Conservation (phyloP, 192 early-diverging fungal species). For the Coemansia sp. region DNA sequence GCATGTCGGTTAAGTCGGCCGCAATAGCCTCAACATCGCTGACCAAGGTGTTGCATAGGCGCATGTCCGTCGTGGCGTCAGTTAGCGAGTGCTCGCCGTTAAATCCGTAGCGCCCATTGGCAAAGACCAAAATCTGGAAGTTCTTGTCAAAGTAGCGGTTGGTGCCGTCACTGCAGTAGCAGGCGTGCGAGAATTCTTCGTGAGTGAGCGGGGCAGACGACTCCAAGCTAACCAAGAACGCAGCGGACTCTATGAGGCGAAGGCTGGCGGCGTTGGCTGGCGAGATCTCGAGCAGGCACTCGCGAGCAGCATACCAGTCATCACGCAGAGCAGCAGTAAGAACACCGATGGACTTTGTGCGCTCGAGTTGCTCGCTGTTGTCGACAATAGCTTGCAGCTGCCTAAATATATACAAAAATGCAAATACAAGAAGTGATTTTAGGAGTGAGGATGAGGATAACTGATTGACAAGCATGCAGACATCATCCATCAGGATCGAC, state of each 20-base stretch:
- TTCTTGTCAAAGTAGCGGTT: conserved; percentile 82
- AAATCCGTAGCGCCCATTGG: conserved; percentile 79
- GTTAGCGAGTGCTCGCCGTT: conserved; percentile 71
- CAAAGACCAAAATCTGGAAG: conserved; percentile 77
- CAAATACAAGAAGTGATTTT: conserved; percentile 36
- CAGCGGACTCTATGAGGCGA: conserved; percentile 70
- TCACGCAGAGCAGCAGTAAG: conserved; percentile 61
- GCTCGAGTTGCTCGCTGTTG: conserved; percentile 56
- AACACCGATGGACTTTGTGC: conserved; percentile 54
- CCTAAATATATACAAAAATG: conserved; percentile 38
- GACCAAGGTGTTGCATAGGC: conserved; percentile 71
- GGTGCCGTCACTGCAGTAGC: conserved; percentile 79
- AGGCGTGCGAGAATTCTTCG: conserved; percentile 72
- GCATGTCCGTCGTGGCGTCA: conserved; percentile 79
- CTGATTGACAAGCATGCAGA: neutral
- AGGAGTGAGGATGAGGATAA: conserved; percentile 25
- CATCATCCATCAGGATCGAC: neutral
- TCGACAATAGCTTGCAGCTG: conserved; percentile 71
- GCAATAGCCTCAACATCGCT: conserved; percentile 53
- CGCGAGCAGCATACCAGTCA: conserved; percentile 59
- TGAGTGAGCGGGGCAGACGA: conserved; percentile 66
- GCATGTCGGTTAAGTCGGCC: neutral
- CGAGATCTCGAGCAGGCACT: conserved; percentile 61
- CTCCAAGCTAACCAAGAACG: conserved; percentile 81
- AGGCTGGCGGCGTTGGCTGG: conserved; percentile 64